Evolutionary conservation across 768 basidiomycete species (phyloP).

Genomic region (Suillus weaverae): DNA sequence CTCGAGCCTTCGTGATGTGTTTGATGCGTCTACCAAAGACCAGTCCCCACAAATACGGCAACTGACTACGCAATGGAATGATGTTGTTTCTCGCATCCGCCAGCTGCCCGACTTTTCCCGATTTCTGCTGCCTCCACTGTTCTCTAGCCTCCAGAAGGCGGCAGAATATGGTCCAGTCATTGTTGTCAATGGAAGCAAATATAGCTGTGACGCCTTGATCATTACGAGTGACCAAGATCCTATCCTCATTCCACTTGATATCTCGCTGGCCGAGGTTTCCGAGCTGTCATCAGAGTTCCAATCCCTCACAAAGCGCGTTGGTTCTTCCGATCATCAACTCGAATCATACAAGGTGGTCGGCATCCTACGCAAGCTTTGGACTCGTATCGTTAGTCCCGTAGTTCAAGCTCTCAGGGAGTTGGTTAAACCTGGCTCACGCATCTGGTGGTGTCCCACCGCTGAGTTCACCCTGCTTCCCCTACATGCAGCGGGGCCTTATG

Average conservation of each 20-base stretch:
- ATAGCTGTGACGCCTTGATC: slow-evolving; percentile 16
- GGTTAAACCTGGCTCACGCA: neutral
- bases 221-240: neutral
- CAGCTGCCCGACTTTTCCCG: slow-evolving; percentile 13
- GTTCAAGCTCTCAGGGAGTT: neutral
- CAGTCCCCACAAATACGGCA: slow-evolving; percentile 12
- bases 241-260: neutral
- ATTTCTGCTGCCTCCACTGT: slow-evolving; percentile 17
- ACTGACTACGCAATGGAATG: slow-evolving; percentile 9
- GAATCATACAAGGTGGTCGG: slow-evolving; percentile 9
- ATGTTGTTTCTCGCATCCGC: slow-evolving; percentile 11
- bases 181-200: slow-evolving; percentile 16
- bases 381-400: neutral
- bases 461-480: slow-evolving; percentile 12
- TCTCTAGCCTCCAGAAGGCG: slow-evolving; percentile 14
- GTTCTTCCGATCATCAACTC: neutral
- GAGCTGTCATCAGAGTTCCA: neutral
- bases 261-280: neutral
- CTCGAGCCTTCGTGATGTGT: slow-evolving; percentile 1
- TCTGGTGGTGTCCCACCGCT: slow-evolving; percentile 16
- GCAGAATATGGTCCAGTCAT: slow-evolving; percentile 22
- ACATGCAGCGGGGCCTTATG: slow-evolving; percentile 11
- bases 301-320: neutral
- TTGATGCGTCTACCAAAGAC: neutral
- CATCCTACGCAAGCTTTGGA: slow-evolving; percentile 8